A percentile compares a stretch with the other conserved stretches of the same genome.
These are phyloP conservation scores for Acer saccharum DNA, from an alignment of 345 rosid species.

Conservation along the genomic window DNA sequence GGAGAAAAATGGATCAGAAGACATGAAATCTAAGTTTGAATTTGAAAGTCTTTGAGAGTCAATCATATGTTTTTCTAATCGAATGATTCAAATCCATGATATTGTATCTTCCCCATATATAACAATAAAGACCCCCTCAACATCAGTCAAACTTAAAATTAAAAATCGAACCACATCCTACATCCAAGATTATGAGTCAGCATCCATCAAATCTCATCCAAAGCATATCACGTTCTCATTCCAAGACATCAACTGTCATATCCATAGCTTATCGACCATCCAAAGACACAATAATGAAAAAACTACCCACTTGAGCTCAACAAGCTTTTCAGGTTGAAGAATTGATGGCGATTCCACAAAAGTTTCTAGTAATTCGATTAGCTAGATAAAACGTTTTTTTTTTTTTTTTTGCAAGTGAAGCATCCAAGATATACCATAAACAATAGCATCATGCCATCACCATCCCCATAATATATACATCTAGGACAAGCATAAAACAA, in stretches of 20 bases:
- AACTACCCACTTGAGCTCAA: background rate
- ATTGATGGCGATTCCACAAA: background rate
- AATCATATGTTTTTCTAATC: background rate
- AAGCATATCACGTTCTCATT: background rate
- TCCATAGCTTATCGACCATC: background rate
- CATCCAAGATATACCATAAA: background rate
- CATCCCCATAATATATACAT: background rate
- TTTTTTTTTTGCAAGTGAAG: background rate
- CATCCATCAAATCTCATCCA: background rate
- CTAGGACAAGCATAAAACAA: background rate
- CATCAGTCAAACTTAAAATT: background rate
- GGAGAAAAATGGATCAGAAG: background rate
- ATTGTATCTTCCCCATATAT: background rate
- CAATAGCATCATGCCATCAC: background rate
- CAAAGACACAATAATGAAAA: background rate
- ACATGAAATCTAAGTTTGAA: constrained; percentile 11
- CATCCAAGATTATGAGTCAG: background rate
- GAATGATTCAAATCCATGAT: background rate
- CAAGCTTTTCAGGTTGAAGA: background rate
- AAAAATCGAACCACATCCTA: background rate
- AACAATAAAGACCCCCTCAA: background rate
- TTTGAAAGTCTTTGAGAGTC: constrained; percentile 4
- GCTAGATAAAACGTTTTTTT: background rate
- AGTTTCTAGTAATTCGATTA: background rate
- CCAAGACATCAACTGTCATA: background rate